A percentile compares a stretch with the other conserved stretches of the same genome.
Evolutionary conservation across 352 stramenopile species (phyloP).

Genomic region (Elongisporangium senticosum): DNA sequence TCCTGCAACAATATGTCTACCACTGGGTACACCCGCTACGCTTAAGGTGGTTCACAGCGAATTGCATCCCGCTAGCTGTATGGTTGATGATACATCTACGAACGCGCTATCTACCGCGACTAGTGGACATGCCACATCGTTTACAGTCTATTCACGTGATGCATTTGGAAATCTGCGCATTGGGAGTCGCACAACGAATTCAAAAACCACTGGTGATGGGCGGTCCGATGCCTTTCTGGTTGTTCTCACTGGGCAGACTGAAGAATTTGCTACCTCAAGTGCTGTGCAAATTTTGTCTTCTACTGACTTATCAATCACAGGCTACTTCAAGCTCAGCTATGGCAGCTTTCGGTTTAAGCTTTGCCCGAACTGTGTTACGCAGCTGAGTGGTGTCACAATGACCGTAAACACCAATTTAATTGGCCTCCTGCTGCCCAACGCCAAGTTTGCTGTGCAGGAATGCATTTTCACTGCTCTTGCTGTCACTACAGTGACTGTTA

Average conservation of each 20-base stretch:
- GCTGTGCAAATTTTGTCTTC: slow-evolving; percentile 75
- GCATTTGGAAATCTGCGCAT: slow-evolving; percentile 91
- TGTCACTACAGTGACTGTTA: slow-evolving; percentile 39
- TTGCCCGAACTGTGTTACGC: slow-evolving; percentile 52
- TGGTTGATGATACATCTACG: slow-evolving; percentile 65
- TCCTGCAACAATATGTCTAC: slow-evolving; percentile 44
- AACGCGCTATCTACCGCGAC: slow-evolving; percentile 69
- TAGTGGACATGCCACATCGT: slow-evolving; percentile 83
- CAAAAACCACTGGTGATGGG: slow-evolving; percentile 69
- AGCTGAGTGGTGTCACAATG: slow-evolving; percentile 39
- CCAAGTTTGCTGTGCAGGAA: slow-evolving; percentile 63
- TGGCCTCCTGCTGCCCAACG: slow-evolving; percentile 37
- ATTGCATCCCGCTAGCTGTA: slow-evolving; percentile 85
- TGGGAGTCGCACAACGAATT: slow-evolving; percentile 64
- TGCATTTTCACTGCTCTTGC: slow-evolving; percentile 60
- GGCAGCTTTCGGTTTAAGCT: slow-evolving; percentile 48
- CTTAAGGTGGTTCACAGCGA: slow-evolving; percentile 87
- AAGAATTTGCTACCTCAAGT: slow-evolving; percentile 84
- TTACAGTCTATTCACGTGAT: slow-evolving; percentile 87
- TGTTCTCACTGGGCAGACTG: slow-evolving; percentile 52
- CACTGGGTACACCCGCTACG: slow-evolving; percentile 41
- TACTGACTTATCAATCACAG: slow-evolving; percentile 14
- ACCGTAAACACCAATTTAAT: slow-evolving; percentile 60
- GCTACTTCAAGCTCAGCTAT: slow-evolving; percentile 72
- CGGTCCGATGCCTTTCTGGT: slow-evolving; percentile 91